Percentiles rank a stretch among this genome's conserved stretches.
Evolutionary conservation across 2,329 filamentous ascomycete genomes (phyloP).

Genomic region (Xylariaceae sp.): DNA sequence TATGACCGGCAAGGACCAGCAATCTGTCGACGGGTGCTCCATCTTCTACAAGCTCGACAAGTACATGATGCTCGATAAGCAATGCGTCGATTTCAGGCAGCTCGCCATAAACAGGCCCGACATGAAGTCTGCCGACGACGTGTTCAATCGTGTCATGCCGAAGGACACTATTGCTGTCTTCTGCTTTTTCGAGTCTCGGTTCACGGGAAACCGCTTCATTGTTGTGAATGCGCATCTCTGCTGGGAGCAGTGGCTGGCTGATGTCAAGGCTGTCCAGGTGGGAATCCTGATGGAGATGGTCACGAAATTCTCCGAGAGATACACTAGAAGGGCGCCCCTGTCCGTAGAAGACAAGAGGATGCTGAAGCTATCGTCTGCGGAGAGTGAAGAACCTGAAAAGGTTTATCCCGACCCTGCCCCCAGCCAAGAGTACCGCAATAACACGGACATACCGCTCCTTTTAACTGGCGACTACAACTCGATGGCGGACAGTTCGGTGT

Average conservation of each 20-base stretch:
- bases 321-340: slow-evolving; percentile 63
- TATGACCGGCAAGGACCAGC: slow-evolving; percentile 83
- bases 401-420: slow-evolving; percentile 61
- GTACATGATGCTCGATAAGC: slow-evolving; percentile 89
- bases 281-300: slow-evolving; percentile 92
- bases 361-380: slow-evolving; percentile 31
- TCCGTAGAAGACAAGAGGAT: slow-evolving; percentile 69
- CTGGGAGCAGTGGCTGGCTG: slow-evolving; percentile 84
- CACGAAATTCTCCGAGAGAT: slow-evolving; percentile 77
- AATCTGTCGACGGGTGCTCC: slow-evolving; percentile 89
- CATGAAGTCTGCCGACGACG: slow-evolving; percentile 95
- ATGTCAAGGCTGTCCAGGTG: slow-evolving; percentile 94
- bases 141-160: slow-evolving; percentile 98
- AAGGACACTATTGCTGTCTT: slow-evolving; percentile 94
- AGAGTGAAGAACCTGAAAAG: slow-evolving; percentile 42
- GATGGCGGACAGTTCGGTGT: slow-evolving; percentile 76
- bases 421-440: slow-evolving; percentile 78
- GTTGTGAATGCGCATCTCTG: slow-evolving; percentile 91
- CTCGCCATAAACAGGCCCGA: slow-evolving; percentile 91
- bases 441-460: slow-evolving; percentile 81
- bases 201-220: slow-evolving; percentile 84
- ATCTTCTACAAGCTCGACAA: slow-evolving; percentile 96
- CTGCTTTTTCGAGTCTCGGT: slow-evolving; percentile 84
- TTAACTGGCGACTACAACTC: slow-evolving; percentile 98
- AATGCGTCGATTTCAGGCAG: slow-evolving; percentile 84